Conservation (phyloP, 2,329 filamentous ascomycete species). For the Malbranchea cinnamomea region DNA sequence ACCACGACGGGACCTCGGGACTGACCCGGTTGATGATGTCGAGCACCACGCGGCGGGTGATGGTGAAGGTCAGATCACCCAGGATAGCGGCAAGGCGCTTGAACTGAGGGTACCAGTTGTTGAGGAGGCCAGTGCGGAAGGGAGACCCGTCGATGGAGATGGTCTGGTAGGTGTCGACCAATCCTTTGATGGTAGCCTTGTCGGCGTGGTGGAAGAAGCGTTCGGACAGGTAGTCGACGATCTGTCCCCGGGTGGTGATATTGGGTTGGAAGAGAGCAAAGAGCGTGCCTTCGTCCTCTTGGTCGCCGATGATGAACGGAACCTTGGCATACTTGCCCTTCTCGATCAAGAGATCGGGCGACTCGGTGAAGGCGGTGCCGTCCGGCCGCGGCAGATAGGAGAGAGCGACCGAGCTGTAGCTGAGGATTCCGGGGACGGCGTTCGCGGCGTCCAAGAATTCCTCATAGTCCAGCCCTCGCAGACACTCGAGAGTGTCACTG, state of each 20-base stretch:
- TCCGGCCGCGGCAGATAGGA: constrained; percentile 65
- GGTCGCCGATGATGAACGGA: constrained; percentile 54
- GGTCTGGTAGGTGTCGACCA: constrained; percentile 51
- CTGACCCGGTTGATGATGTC: constrained; percentile 29
- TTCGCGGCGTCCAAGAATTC: constrained; percentile 48
- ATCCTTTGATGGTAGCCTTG: constrained; percentile 33
- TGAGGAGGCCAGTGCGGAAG: constrained; percentile 52
- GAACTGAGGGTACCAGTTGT: constrained; percentile 61
- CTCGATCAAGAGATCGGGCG: constrained; percentile 43
- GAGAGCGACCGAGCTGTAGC: constrained; percentile 53
- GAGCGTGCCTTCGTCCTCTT: constrained; percentile 67
- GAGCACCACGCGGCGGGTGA: constrained; percentile 53
- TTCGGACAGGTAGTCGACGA: constrained; percentile 46
- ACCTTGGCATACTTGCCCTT: constrained; percentile 43
- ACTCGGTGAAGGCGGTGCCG: constrained; percentile 44
- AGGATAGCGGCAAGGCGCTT: constrained; percentile 63
- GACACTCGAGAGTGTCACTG: constrained; percentile 32
- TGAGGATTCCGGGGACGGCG: constrained; percentile 52
- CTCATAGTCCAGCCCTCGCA: constrained; percentile 32
- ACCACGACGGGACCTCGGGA: constrained; percentile 52
- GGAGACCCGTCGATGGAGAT: constrained; percentile 48
- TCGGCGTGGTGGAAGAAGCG: constrained; percentile 47
- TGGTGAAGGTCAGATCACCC: constrained; percentile 60
- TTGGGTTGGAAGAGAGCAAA: constrained; percentile 57
- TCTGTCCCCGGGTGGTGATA: constrained; percentile 43